These are phyloP conservation scores for Vanderwaltozyma verrucispora DNA, from an alignment of 805 yeast genomes.

Conservation along the genomic window DNA sequence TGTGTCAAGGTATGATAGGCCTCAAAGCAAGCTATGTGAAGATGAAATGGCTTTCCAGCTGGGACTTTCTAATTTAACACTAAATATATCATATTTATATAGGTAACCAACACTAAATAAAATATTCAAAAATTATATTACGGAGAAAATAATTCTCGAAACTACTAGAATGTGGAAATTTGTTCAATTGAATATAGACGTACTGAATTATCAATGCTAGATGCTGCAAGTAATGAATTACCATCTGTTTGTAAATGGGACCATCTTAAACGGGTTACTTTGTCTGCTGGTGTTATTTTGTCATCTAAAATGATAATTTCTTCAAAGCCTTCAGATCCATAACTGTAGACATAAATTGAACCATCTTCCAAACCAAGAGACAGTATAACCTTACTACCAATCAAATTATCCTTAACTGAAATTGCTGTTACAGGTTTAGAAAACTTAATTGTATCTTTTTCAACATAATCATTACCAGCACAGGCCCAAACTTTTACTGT, in stretches of 20 bases:
- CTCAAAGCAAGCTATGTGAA: slow-evolving; percentile 36
- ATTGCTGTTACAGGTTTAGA: slow-evolving; percentile 57
- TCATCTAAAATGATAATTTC: slow-evolving; percentile 29
- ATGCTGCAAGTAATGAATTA: slow-evolving; percentile 41
- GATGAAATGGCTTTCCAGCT: slow-evolving; percentile 43
- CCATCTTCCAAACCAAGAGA: slow-evolving; percentile 72
- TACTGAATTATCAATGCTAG: slow-evolving; percentile 52
- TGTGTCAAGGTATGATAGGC: slow-evolving; percentile 76
- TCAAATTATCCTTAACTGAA: slow-evolving; percentile 32
- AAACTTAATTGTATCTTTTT: slow-evolving; percentile 36
- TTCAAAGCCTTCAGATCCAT: slow-evolving; percentile 25
- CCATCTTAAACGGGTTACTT: slow-evolving; percentile 55
- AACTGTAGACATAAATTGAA: slow-evolving; percentile 35
- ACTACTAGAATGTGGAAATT: background rate
- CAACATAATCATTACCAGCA: slow-evolving; percentile 26
- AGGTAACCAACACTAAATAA: background rate
- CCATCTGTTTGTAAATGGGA: slow-evolving; percentile 24
- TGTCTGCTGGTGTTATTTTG: slow-evolving; percentile 45
- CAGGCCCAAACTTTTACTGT: slow-evolving; percentile 63
- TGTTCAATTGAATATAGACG: slow-evolving; percentile 28
- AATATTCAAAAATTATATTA: too few relatives aligned
- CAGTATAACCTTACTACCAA: slow-evolving; percentile 30
- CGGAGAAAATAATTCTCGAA: background rate
- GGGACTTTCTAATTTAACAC: slow-evolving; percentile 39
- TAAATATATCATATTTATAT: background rate